These are phyloP conservation scores for Chamaenerion angustifolium DNA, from an alignment of 345 rosid species.

Conservation along the genomic window DNA sequence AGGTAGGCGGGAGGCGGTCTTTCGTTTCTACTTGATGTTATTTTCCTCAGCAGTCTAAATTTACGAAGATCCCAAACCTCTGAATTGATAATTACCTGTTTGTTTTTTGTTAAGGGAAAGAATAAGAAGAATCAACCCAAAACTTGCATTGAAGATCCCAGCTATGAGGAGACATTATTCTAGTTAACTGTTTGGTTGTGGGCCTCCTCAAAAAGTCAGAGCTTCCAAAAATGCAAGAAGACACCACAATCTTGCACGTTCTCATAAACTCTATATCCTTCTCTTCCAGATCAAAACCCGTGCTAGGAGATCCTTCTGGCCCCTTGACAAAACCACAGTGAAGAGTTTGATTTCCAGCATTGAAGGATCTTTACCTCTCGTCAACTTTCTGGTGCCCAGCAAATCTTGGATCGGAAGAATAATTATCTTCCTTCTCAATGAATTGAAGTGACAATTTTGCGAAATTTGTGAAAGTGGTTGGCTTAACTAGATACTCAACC, in stretches of 20 bases:
- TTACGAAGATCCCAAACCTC: constrained; percentile 97
- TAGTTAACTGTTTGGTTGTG: constrained; percentile 43
- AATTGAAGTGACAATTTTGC: constrained; percentile 42
- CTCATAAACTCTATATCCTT: constrained; percentile 59
- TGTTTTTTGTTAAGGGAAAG: neutral
- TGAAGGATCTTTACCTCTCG: constrained; percentile 65
- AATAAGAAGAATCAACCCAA: neutral
- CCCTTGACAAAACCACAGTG: constrained; percentile 86
- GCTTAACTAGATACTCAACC: constrained; percentile 39
- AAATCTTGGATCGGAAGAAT: constrained; percentile 36
- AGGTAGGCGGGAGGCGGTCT: too few species aligned
- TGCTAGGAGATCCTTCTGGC: constrained; percentile 24
- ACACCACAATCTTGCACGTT: constrained; percentile 54
- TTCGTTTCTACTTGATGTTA: too few species aligned
- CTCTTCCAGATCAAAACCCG: constrained; percentile 57
- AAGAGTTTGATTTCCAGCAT: constrained; percentile 49
- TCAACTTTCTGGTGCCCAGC: constrained; percentile 73
- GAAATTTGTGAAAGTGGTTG: constrained; percentile 31
- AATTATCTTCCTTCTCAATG: constrained; percentile 29
- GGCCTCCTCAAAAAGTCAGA: constrained; percentile 90
- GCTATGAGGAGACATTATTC: neutral
- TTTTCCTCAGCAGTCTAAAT: constrained; percentile 66
- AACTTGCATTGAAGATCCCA: too few species aligned
- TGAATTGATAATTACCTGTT: constrained; percentile 82
- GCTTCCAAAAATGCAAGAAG: constrained; percentile 94